phyloP scores from a whole-genome alignment of 2,329 filamentous ascomycete genomes.

The Pseudogymnoascus sp. region DNA sequence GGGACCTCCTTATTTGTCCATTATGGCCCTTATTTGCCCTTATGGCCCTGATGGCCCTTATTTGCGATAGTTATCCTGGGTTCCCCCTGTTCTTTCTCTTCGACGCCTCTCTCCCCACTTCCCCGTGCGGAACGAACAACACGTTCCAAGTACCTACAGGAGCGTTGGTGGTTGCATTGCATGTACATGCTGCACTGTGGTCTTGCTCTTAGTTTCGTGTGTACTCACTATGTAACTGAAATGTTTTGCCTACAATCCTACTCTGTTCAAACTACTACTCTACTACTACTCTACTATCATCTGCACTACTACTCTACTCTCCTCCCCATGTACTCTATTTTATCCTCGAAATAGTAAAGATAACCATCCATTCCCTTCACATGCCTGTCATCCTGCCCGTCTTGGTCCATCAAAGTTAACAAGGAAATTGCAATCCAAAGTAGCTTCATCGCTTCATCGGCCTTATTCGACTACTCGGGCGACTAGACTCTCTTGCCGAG shows the following conservation, averaged over 20 bases:
- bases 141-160: too few relatives aligned
- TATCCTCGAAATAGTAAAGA: conserved; percentile 4
- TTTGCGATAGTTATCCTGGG: too few relatives aligned
- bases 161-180: not conserved
- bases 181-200: not conserved
- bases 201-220: not conserved
- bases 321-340: too few relatives aligned
- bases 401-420: not conserved
- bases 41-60: too few relatives aligned
- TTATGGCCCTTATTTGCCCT: not conserved
- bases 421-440: conserved; percentile 1
- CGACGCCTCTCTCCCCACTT: not conserved
- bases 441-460: not conserved
- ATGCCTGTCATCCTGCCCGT: not conserved
- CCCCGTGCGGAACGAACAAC: not conserved
- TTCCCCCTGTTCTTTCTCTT: too few relatives aligned
- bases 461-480: not conserved
- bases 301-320: not conserved
- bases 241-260: not conserved
- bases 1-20: not conserved
- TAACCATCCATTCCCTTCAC: not conserved
- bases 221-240: not conserved
- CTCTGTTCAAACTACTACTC: too few relatives aligned
- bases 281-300: not conserved
- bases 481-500: not conserved